Conservation (phyloP, 2,329 filamentous ascomycete genomes). For the Colletotrichum cuscutae region DNA sequence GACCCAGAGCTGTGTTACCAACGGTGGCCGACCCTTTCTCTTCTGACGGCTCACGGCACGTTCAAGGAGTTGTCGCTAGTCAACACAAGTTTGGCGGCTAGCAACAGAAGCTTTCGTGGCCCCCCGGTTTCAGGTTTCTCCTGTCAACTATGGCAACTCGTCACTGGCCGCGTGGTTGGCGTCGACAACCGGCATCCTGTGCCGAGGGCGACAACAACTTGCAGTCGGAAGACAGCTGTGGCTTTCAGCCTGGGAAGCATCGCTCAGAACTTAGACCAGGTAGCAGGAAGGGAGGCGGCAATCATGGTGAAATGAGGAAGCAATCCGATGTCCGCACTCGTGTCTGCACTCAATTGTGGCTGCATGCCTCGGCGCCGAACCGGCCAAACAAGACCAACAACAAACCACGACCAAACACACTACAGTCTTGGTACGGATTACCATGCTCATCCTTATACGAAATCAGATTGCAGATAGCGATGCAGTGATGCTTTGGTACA, state of each 20-base stretch:
- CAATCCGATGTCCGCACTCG: not conserved
- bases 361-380: slow-evolving; percentile 25
- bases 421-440: not conserved
- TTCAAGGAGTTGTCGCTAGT: not conserved
- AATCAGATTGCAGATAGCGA: too few species aligned
- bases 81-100: slow-evolving; percentile 20
- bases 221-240: not conserved
- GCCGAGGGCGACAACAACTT: not conserved
- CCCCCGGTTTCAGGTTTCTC: slow-evolving; percentile 24
- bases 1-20: not conserved
- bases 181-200: not conserved
- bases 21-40: not conserved
- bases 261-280: not conserved
- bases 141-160: slow-evolving; percentile 9
- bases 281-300: not conserved
- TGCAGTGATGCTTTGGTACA: not conserved
- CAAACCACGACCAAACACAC: not conserved
- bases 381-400: slow-evolving; percentile 4
- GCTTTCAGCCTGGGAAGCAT: not conserved
- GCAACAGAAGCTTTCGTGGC: slow-evolving; percentile 6
- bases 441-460: too few species aligned
- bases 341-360: not conserved
- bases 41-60: not conserved
- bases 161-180: slow-evolving; percentile 22
- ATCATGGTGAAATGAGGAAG: not conserved